phyloP scores from a whole-genome alignment of 2,329 filamentous ascomycete species.

The Monosporascus ibericus region DNA sequence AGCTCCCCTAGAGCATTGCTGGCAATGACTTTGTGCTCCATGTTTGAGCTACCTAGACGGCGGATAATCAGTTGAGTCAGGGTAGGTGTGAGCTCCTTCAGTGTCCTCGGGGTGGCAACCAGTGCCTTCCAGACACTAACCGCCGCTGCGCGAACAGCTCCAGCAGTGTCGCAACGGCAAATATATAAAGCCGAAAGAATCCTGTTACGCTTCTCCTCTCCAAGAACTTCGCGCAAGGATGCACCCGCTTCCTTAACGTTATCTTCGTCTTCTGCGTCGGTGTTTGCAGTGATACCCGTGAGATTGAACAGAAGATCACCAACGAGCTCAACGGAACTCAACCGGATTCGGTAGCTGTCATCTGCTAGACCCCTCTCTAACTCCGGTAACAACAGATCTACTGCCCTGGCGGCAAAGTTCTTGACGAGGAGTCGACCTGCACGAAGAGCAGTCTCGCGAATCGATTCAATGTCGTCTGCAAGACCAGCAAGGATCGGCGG shows the following conservation, averaged over 20 bases:
- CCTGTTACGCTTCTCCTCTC: conserved; percentile 94
- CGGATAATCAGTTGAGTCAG: conserved; percentile 93
- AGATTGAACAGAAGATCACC: conserved; percentile 97
- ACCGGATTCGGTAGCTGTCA: conserved; percentile 93
- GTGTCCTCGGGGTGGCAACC: conserved; percentile 82
- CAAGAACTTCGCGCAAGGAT: conserved; percentile 89
- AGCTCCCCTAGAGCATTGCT: conserved; percentile 94
- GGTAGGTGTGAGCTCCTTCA: conserved; percentile 93
- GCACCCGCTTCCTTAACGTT: conserved; percentile 78
- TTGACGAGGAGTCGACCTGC: conserved; percentile 93
- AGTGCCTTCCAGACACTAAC: conserved; percentile 95
- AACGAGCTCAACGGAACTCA: conserved; percentile 96
- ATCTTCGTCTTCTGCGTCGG: conserved; percentile 70
- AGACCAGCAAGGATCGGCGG: conserved; percentile 90
- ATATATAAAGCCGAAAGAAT: conserved; percentile 96
- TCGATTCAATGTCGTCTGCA: conserved; percentile 93
- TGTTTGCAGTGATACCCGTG: conserved; percentile 80
- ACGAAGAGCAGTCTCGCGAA: conserved; percentile 90
- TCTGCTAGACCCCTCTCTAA: conserved; percentile 95
- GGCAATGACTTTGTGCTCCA: conserved; percentile 98
- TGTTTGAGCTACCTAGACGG: conserved; percentile 88
- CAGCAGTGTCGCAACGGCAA: conserved; percentile 93
- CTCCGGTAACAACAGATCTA: conserved; percentile 89
- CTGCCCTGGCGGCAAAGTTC: conserved; percentile 93
- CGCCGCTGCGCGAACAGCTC: conserved; percentile 81